Conservation (phyloP, 23 red algal genomes). For the Gracilaria gracilis region DNA sequence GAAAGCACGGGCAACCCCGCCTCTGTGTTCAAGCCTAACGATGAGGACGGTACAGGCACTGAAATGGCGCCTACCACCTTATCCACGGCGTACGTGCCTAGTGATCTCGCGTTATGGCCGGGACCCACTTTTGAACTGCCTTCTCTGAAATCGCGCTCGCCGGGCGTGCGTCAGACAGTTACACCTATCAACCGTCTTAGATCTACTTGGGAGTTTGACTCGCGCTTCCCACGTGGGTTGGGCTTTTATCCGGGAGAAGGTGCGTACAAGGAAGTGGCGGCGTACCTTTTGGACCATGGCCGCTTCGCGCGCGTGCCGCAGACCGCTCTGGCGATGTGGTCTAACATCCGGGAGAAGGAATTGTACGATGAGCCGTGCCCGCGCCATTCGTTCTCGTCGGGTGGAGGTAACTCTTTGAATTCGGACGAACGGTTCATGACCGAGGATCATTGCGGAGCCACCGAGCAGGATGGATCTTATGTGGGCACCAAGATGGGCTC, state of each 20-base stretch:
- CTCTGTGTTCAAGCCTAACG: conserved; percentile 86
- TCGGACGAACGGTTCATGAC: conserved; percentile 2
- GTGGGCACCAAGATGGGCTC: conserved; percentile 88
- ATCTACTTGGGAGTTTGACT: conserved; percentile 37
- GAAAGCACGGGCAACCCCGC: conserved; percentile 39
- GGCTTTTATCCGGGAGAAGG: conserved; percentile 86
- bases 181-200: conserved; percentile 18
- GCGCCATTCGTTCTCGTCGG: conserved; percentile 17
- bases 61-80: conserved; percentile 44
- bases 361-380: neutral
- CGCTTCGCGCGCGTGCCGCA: too few relatives aligned
- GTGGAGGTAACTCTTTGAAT: neutral
- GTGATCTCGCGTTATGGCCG: conserved; percentile 28
- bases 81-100: neutral
- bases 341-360: conserved; percentile 40
- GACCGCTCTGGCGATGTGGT: conserved; percentile 82
- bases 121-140: conserved; percentile 15
- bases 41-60: conserved; percentile 82
- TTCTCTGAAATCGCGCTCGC: conserved; percentile 28
- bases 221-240: conserved; percentile 4
- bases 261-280: conserved; percentile 92
- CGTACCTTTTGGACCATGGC: conserved; percentile 95
- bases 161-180: conserved; percentile 22
- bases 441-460: neutral
- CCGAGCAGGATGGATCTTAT: neutral